Conservation (phyloP, 2,329 filamentous ascomycete species). For the Pseudopyricularia cyperi region DNA sequence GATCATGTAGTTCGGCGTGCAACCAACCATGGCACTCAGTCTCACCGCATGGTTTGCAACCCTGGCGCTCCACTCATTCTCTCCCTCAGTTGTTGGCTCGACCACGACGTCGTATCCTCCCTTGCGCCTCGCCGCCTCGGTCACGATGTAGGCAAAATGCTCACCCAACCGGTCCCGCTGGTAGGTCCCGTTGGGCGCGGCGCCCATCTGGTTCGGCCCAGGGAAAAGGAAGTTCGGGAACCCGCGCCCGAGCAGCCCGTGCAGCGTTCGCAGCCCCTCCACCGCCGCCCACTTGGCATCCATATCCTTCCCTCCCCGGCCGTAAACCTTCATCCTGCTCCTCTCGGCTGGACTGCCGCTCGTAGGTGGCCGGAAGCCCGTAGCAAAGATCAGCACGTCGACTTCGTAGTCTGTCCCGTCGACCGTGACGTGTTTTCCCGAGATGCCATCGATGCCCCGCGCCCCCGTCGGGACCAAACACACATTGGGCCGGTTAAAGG, state of each 20-base stretch:
- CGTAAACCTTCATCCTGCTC: neutral
- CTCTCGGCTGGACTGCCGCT: neutral
- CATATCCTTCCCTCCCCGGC: neutral
- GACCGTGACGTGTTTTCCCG: slow-evolving; percentile 31
- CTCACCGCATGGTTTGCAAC: neutral
- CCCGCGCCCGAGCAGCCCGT: neutral
- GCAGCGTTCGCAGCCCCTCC: neutral
- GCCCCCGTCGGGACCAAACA: slow-evolving; percentile 40
- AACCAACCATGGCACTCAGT: neutral
- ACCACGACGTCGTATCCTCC: neutral
- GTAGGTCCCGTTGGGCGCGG: neutral
- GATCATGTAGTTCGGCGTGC: neutral
- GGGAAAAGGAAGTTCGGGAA: neutral
- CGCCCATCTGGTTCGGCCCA: neutral
- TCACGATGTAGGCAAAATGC: neutral
- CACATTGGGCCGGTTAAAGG: slow-evolving; percentile 47
- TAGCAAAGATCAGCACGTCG: neutral
- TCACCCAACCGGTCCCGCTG: neutral
- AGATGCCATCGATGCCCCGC: slow-evolving; percentile 25
- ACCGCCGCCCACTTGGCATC: neutral
- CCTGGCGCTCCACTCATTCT: neutral
- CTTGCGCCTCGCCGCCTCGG: neutral
- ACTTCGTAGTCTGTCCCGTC: slow-evolving; percentile 33
- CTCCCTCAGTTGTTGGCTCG: neutral
- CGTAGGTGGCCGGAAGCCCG: neutral